A percentile compares a stretch with the other conserved stretches of the same genome.
Conservation (phyloP, 768 basidiomycete species). For the Agaricus blazei region DNA sequence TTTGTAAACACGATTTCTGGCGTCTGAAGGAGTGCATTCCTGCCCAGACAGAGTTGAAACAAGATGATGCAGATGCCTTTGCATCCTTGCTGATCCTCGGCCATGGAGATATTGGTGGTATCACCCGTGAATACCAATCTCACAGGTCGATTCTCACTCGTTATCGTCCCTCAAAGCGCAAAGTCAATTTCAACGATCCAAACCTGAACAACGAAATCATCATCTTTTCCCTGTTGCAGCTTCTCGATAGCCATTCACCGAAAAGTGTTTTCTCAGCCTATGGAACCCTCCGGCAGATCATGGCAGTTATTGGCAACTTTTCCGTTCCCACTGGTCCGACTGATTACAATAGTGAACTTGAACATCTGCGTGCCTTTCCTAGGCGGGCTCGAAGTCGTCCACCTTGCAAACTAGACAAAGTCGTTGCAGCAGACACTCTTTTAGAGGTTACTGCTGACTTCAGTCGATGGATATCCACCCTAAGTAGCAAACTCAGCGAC, state of each 20-base stretch:
- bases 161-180: conserved; percentile 23
- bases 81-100: conserved; percentile 55
- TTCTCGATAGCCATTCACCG: conserved; percentile 50
- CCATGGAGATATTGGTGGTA: conserved; percentile 57
- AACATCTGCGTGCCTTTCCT: conserved; percentile 43
- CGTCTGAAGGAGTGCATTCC: conserved; percentile 77
- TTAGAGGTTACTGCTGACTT: conserved; percentile 45
- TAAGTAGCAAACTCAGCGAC: conserved; percentile 56
- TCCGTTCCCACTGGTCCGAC: conserved; percentile 26
- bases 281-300: conserved; percentile 53
- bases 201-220: conserved; percentile 43
- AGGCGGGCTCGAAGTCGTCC: conserved; percentile 27
- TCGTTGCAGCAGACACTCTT: conserved; percentile 27
- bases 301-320: conserved; percentile 31
- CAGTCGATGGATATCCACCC: conserved; percentile 52
- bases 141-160: conserved; percentile 37
- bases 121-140: conserved; percentile 45
- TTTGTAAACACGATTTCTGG: conserved; percentile 72
- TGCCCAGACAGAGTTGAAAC: conserved; percentile 41
- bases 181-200: conserved; percentile 10
- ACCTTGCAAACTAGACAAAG: conserved; percentile 31
- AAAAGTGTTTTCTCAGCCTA: conserved; percentile 55
- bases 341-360: conserved; percentile 40
- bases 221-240: conserved; percentile 46
- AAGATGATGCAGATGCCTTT: conserved; percentile 71